phyloP scores from a whole-genome alignment of 805 yeast species.

The Zygosaccharomyces siamensis region DNA sequence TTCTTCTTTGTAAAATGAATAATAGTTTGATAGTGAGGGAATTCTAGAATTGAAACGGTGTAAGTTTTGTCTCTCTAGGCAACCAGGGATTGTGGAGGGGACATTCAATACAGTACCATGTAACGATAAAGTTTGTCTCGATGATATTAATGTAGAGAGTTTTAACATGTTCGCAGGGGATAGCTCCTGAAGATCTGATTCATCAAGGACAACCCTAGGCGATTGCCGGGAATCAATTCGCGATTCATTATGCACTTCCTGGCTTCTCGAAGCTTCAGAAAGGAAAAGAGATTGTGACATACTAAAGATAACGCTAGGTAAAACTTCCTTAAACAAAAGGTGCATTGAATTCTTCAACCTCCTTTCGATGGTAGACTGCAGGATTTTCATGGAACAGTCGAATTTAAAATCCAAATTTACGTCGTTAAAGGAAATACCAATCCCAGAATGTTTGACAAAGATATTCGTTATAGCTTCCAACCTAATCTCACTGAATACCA shows the following conservation, averaged over 20 bases:
- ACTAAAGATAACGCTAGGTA: constrained; percentile 34
- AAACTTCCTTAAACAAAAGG: constrained; percentile 31
- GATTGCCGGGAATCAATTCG: constrained; percentile 3
- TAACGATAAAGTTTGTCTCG: constrained; percentile 77
- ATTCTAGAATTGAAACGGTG: constrained; percentile 31
- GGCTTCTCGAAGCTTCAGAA: constrained; percentile 14
- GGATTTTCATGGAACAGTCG: constrained; percentile 34
- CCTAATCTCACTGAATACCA: constrained; percentile 32
- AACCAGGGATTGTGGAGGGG: constrained; percentile 37
- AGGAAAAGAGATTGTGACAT: constrained; percentile 34
- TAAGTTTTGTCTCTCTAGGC: constrained; percentile 34
- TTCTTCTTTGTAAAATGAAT: constrained; percentile 11
- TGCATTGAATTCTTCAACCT: constrained; percentile 34
- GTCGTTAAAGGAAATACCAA: constrained; percentile 37
- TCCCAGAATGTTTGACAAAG: constrained; percentile 32
- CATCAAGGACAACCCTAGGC: constrained; percentile 25
- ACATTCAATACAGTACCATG: constrained; percentile 46
- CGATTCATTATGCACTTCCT: not conserved
- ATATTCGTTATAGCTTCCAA: constrained; percentile 35
- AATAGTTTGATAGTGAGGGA: constrained; percentile 30
- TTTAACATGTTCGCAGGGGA: constrained; percentile 64
- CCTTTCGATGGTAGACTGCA: constrained; percentile 34
- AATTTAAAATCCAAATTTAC: constrained; percentile 35
- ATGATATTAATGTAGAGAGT: constrained; percentile 60
- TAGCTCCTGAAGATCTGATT: constrained; percentile 38